A percentile compares a stretch with the other conserved stretches of the same genome.
These are phyloP conservation scores for Cryptococcus neoformans DNA, from an alignment of 1,284 basidiomycete genomes.

Conservation along the genomic window DNA sequence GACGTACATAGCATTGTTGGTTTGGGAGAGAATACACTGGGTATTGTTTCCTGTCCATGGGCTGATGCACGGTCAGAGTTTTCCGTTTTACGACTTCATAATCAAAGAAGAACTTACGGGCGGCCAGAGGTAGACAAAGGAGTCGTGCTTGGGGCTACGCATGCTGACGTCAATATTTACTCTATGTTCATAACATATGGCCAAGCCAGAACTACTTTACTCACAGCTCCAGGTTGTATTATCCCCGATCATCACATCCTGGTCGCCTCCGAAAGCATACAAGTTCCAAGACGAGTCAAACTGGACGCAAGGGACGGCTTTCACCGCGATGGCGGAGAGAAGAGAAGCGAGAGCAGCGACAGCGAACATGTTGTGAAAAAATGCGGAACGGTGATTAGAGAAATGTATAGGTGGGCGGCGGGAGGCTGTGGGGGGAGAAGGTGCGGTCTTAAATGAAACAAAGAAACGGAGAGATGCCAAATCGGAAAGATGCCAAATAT, in stretches of 20 bases:
- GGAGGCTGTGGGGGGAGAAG: too few species aligned
- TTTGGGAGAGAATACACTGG: conserved; percentile 48
- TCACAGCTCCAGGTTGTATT: conserved; percentile 42
- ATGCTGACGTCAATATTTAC: not conserved
- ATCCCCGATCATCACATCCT: conserved; percentile 46
- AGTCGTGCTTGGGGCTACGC: conserved; percentile 31
- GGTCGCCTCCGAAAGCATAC: conserved; percentile 48
- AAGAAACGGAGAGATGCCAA: not conserved
- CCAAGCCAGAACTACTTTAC: conserved; percentile 13
- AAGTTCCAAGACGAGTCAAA: conserved; percentile 46
- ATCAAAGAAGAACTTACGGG: conserved; percentile 28
- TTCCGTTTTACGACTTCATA: not conserved
- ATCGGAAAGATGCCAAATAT: not conserved
- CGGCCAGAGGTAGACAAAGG: conserved; percentile 37
- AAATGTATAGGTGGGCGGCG: too few species aligned
- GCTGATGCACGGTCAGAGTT: conserved; percentile 13
- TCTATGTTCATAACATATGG: not conserved
- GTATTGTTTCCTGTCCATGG: conserved; percentile 48
- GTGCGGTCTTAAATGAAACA: not conserved
- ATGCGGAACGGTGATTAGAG: not conserved
- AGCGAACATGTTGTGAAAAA: conserved; percentile 7
- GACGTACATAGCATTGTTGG: conserved; percentile 64
- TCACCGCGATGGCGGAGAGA: conserved; percentile 23
- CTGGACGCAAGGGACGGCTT: conserved; percentile 45
- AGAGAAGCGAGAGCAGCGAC: conserved; percentile 16